Base-by-base conservation (phyloP, 78 protist species). In the Mantamonas sphyraenae region DNA sequence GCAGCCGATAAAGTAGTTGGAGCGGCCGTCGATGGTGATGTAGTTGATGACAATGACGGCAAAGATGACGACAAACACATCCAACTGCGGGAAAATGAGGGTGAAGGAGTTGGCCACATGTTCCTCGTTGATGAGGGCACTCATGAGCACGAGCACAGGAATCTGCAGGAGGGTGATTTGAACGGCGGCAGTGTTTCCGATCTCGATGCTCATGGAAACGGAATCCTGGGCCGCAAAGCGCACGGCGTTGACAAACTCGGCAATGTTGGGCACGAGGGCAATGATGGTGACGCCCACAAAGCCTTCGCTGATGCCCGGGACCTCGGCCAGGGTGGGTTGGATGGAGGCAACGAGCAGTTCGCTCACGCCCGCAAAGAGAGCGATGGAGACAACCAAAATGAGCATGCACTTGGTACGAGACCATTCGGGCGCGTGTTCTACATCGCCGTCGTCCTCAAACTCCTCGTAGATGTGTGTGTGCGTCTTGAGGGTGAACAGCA, bases 401-500 rank as follows among this genome's bases (percentile, higher is more conserved):
- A 61, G 17, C 1, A 53, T 37, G 28, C 50, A 33, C 20, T 17
- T 33, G 40, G 47, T 2, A 17, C 57, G 28, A 26, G 53, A 28
- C 37, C 66, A 34, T 65, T 58, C 30, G 20, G 65, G 30, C 30
- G 61, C n/a, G 26, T 16, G 4, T 10, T 26, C 60, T 10, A 19
- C 60, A 5, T 7, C 5, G 30, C 30, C 60, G 30, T 26, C 12
- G 60, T 16, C 16, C 31, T 55, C 30, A 16, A 19, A 51, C 38
- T 5, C 39, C 55, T 68, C 59, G 56, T 68, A 77, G 50, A 80
- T 72, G 75, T 78, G 68, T 7, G 86, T 47, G 65, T 88, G 93
- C 28, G 93, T 88, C 67, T 88, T 84, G 39, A 88, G 76, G 2
- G 93, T 88, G 78, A 83, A 88, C 28, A 88, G 33, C 22, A 88